Percentiles rank a stretch among this genome's conserved stretches.
Conservation (phyloP, 1,284 basidiomycete species). For the Trametes versicolor region DNA sequence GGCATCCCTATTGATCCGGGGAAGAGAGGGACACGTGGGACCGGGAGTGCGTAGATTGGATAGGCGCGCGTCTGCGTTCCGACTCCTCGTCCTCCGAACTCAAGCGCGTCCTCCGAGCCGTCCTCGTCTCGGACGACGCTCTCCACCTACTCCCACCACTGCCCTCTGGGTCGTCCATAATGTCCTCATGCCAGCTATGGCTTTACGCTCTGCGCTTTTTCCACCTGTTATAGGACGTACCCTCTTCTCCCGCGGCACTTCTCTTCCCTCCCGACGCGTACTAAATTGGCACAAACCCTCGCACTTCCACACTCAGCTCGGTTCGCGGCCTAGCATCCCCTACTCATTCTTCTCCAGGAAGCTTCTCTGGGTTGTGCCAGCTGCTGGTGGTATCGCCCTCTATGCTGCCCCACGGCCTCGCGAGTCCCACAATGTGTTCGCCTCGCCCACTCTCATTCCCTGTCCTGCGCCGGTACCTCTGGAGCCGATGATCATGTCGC, state of each 20-base stretch:
- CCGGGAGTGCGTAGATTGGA: slow-evolving; percentile 7
- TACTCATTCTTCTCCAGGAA: slow-evolving; percentile 36
- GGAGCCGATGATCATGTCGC: slow-evolving; percentile 62
- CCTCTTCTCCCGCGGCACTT: slow-evolving; percentile 33
- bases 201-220: slow-evolving; percentile 39
- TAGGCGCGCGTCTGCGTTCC: slow-evolving; percentile 14
- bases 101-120: slow-evolving; percentile 7
- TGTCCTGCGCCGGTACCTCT: slow-evolving; percentile 48
- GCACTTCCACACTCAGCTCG: slow-evolving; percentile 39
- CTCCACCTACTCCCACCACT: slow-evolving; percentile 23
- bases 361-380: slow-evolving; percentile 64
- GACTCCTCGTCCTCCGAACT: not conserved
- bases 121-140: slow-evolving; percentile 18
- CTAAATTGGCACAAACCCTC: slow-evolving; percentile 36
- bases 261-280: slow-evolving; percentile 30
- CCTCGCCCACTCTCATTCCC: slow-evolving; percentile 72
- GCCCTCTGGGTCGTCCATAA: slow-evolving; percentile 26
- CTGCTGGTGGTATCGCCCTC: slow-evolving; percentile 62
- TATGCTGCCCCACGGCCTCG: slow-evolving; percentile 56
- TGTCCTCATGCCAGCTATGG: slow-evolving; percentile 38
- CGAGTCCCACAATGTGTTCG: slow-evolving; percentile 53
- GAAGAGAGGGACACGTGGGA: slow-evolving; percentile 8
- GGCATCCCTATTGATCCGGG: not conserved
- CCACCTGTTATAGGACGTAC: slow-evolving; percentile 40
- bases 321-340: slow-evolving; percentile 38